Evolutionary conservation across 768 basidiomycete genomes (phyloP), one percentile per base, ranked within the genome.

Genomic region (Kwoniella dendrophila): DNA sequence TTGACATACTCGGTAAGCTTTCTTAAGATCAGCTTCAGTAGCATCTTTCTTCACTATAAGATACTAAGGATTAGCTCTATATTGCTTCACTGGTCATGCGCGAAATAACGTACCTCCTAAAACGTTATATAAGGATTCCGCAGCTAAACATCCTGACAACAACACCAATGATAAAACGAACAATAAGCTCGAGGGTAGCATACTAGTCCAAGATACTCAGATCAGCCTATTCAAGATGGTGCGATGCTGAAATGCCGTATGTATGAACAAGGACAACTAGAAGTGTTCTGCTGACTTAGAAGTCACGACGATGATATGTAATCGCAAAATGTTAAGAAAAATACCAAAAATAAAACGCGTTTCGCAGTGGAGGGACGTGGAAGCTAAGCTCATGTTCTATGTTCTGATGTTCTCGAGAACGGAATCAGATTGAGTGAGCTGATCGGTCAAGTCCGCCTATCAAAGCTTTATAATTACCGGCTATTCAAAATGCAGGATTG

Each of bases 1-100:
- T 20, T 43, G 41, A 65, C 63, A 36, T 56, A 75, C 74, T 61
- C 92, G 92, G 81, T 96, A 97, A 2, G 93, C 91, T 67, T 90
- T 88, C 79, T 89, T 86, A 76, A 97, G 91, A 73, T 95, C 92
- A 73, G 86, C 86, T 44, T 93, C 90, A 36, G 88, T 88, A 14
- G 92, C 91, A 44, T 89, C 87, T 68, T 81, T 86, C 71, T 86
- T 85, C 45, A 95, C 83, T 85, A 66, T 20, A 57, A 32, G 26
- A 4, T 18, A 51, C 4, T 7, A 22, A 52, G 5, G 20, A 20
- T 40, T 3, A 30, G 40, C 40, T 40, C n/a, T n/a, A n/a, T n/a
- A 2, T 38, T 5, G 41, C 41, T 43, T 11, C 12, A 20, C 41
- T 43, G 36, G 8, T 6, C 11, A 50, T 26, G n/a, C 8, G 14